Evolutionary conservation across 352 stramenopile species (phyloP).

Genomic region (Phytophthora nicotianae): DNA sequence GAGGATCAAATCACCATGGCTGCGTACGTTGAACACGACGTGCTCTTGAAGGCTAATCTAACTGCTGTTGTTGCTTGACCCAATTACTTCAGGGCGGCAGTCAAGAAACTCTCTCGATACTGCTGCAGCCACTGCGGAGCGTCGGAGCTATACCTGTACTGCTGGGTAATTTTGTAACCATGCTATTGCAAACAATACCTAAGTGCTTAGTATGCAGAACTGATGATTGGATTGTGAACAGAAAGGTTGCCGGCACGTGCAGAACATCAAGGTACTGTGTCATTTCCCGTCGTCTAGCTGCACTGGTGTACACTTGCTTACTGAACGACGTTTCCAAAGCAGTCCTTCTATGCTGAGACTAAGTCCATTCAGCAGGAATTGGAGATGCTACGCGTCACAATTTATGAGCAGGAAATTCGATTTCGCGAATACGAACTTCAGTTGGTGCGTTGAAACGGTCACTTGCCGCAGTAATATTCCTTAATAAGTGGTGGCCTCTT

Average conservation of each 20-base stretch:
- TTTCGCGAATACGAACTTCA: conserved; percentile 53
- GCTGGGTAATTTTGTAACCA: conserved; percentile 46
- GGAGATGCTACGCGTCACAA: conserved; percentile 57
- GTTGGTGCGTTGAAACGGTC: conserved; percentile 36
- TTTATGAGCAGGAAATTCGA: conserved; percentile 67
- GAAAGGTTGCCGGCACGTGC: conserved; percentile 77
- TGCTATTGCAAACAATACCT: neutral
- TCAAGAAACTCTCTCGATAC: conserved; percentile 67
- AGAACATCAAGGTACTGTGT: conserved; percentile 63
- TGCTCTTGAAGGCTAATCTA: conserved; percentile 1
- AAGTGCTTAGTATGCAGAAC: neutral
- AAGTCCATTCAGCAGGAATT: conserved; percentile 56
- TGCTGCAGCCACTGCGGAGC: conserved; percentile 62
- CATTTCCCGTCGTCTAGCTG: neutral
- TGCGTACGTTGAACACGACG: conserved; percentile 14
- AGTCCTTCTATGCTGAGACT: conserved; percentile 69
- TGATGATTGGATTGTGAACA: conserved; percentile 28
- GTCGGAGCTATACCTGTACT: conserved; percentile 70
- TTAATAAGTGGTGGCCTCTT: neutral
- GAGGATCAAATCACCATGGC: conserved; percentile 18
- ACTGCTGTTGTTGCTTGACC: conserved; percentile 8
- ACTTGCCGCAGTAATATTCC: neutral
- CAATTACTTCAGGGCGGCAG: conserved; percentile 29
- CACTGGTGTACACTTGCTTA: neutral
- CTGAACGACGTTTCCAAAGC: neutral